Base-by-base conservation (phyloP, 129 eudicot species). In the Gnaphalium uliginosum region DNA sequence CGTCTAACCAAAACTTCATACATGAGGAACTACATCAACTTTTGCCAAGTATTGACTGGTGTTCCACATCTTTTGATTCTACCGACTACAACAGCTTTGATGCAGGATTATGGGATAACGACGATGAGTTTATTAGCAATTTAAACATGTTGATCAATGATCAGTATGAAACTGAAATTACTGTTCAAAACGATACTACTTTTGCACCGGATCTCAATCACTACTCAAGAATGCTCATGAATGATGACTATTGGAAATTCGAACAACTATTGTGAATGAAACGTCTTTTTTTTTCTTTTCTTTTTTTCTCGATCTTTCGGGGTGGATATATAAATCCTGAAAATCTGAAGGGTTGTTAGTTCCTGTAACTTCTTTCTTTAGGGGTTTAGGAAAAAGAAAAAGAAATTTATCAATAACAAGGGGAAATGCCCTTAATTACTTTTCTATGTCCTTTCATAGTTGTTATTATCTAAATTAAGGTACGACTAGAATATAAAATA, bases 101-200 rank as follows among this genome's bases (percentile, higher is more conserved):
- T 26, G 71, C 74, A 53, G 85, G 68, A 39, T 76, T 83, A 9
- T 85, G 93, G 93, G 82, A 83, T 51, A 86, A 85, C 68, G 86
- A 84, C 32, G 77, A 83, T 50, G 79, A 83, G 39, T 79, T 67
- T 72, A 76, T 85, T 25, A 85, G 75, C 75, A 80, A 57, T 77
- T 76, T 86, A 84, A 83, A 74, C 75, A 67, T 78, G 73, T 56
- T 88, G 65, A 81, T 90, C 8, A 83, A 84, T 77, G 86, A 81
- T 74, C 57, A 68, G 5, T 59, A 60, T 69, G 89, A 60, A 35
- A 61, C 37, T 39, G 82, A 54, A 68, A 76, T 56, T 23, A n/a
- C 21, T 10, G 25, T 62, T 46, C 53, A 57, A 66, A 72, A 53
- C 69, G 67, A 61, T 63, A 21, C 54, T 18, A 70, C 58, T 76